Base-by-base conservation (phyloP, 129 eudicot genomes). In the Ambrosia artemisiifolia region DNA sequence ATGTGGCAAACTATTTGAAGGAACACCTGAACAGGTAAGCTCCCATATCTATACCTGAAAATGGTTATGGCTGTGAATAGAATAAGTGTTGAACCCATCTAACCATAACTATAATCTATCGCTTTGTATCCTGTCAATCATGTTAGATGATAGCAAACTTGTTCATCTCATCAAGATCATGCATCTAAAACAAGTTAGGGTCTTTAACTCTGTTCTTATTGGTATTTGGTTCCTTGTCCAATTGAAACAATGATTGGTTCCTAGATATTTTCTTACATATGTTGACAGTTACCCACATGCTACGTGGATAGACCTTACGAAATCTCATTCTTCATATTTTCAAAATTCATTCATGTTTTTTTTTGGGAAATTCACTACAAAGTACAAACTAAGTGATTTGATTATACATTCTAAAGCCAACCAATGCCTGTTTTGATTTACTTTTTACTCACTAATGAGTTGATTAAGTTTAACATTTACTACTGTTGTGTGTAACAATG, bases 1-100 rank as follows among this genome's bases (percentile, higher is more conserved):
- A 71, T 92, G 98, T 70, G 98, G 98, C 80, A 92, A 85, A 77
- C 88, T 92, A 75, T 88, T 92, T 42, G 98, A 92, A 85, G 98
- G 98, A 80, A 86, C 96, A 19, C 91, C 96, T 40, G 88, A 81
- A 78, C 91, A 92, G 91, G 98, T 92, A 70, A 67, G 12, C 12
- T 55, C 62, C 33, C 62, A 19, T 55, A 20, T 18, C 13, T 55
- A 55, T 8, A 47, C 6, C n/a, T 47, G 12, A 51, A 6, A 51
- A 17, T 16, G 10, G 7, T 17, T 9, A 55, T 55, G 10, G 24
- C 2, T 20, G 36, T 24, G 36, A 56, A 59, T 20, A 30, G 6
- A 51, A 5, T 3, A 51, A 16, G 24, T 51, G 57, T 51, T 17
- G 16, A 17, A 16, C 40, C 64, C 0, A 59, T 59, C 64, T 16